Conservation (phyloP, 1,139 yeast genomes). For the Saccharomyces hybrid region DNA sequence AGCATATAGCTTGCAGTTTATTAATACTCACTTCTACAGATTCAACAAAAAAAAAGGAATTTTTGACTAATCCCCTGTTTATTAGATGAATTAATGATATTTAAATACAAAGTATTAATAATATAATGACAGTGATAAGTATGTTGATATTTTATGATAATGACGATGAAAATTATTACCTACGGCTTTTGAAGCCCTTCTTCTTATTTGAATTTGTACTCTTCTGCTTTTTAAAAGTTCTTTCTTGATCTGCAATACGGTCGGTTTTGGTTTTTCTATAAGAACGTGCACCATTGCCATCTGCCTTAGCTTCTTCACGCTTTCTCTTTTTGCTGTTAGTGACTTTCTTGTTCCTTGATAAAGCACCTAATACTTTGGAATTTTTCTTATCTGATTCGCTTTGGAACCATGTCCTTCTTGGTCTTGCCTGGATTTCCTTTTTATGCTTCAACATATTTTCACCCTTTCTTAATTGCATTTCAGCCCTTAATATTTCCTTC, state of each 20-base stretch:
- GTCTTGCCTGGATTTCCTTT: conserved; percentile 79
- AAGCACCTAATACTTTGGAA: conserved; percentile 24
- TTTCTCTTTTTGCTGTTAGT: conserved; percentile 52
- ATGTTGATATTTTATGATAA: background rate
- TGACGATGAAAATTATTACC: conserved; percentile 4
- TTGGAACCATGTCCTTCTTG: conserved; percentile 96
- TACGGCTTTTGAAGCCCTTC: conserved; percentile 14
- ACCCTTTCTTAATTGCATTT: conserved; percentile 82
- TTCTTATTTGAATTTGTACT: conserved; percentile 25
- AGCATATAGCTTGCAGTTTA: background rate
- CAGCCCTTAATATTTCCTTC: conserved; percentile 79
- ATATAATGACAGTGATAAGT: background rate
- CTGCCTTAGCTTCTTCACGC: conserved; percentile 44
- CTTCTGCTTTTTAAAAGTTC: conserved; percentile 34
- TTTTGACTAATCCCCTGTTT: background rate
- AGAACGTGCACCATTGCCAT: conserved; percentile 36
- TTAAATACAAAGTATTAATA: background rate
- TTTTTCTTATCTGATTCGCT: conserved; percentile 61
- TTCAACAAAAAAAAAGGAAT: background rate
- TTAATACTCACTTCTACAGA: background rate
- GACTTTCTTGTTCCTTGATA: conserved; percentile 40
- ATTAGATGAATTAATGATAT: background rate
- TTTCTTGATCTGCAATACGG: conserved; percentile 44
- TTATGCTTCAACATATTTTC: conserved; percentile 72
- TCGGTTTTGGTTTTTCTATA: conserved; percentile 68